Conservation (phyloP, 345 rosid genomes). For the Camelina hispida region DNA sequence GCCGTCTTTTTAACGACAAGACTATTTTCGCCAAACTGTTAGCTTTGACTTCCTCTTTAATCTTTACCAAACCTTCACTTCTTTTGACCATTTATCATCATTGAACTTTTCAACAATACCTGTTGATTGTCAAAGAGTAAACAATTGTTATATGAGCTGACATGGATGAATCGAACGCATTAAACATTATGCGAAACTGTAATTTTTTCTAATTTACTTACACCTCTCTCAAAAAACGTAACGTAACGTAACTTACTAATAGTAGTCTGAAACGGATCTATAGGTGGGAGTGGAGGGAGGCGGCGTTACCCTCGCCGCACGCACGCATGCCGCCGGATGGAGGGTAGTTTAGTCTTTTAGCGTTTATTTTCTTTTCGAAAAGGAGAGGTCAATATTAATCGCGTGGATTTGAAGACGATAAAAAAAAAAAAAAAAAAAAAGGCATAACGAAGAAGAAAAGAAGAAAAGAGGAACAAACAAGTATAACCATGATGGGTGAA, state of each 20-base stretch:
- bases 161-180: no score
- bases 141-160: no score
- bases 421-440: background rate
- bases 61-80: no score
- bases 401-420: slow-evolving; percentile 24
- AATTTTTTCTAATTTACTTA: no score
- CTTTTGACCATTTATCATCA: background rate
- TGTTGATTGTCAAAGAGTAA: no score
- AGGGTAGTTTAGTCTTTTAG: slow-evolving; percentile 15
- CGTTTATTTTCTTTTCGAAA: background rate
- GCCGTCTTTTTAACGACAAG: background rate
- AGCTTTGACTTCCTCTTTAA: background rate
- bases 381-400: background rate
- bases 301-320: slow-evolving; percentile 1
- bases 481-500: slow-evolving; percentile 6
- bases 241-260: no score
- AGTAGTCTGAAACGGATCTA: background rate
- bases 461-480: background rate
- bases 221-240: no score
- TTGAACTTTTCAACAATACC: no score
- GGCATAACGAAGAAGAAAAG: slow-evolving; percentile 3
- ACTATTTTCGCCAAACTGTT: background rate
- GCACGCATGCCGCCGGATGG: background rate
- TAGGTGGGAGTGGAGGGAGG: background rate
- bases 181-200: no score